Percentiles rank a stretch among this genome's conserved stretches.
Evolutionary conservation across 2,329 filamentous ascomycete genomes (phyloP).

Genomic region (Hypoxylon sp.): DNA sequence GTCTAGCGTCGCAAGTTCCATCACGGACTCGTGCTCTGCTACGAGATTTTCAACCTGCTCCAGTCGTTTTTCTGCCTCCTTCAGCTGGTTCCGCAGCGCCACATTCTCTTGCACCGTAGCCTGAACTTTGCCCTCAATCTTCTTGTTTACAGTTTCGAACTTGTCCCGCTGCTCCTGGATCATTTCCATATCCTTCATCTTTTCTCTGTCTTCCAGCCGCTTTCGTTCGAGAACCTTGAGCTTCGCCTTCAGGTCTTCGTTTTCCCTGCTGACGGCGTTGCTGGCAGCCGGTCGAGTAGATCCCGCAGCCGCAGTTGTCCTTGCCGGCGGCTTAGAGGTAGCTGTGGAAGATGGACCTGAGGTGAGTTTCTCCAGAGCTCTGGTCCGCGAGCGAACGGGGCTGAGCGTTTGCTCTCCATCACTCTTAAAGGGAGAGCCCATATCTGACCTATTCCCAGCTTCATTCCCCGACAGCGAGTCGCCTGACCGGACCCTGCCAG

Average conservation of each 20-base stretch:
- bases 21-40: slow-evolving; percentile 81
- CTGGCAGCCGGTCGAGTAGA: slow-evolving; percentile 53
- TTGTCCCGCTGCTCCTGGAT: slow-evolving; percentile 79
- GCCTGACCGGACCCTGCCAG: slow-evolving; percentile 55
- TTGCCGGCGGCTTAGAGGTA: slow-evolving; percentile 45
- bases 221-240: slow-evolving; percentile 88
- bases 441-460: slow-evolving; percentile 49
- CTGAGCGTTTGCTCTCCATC: slow-evolving; percentile 61
- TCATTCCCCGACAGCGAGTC: slow-evolving; percentile 56
- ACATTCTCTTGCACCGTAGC: slow-evolving; percentile 81
- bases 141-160: slow-evolving; percentile 86
- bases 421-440: slow-evolving; percentile 59
- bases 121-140: slow-evolving; percentile 88
- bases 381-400: slow-evolving; percentile 59
- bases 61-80: slow-evolving; percentile 75
- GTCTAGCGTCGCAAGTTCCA: slow-evolving; percentile 89
- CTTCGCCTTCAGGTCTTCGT: slow-evolving; percentile 90
- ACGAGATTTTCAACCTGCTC: slow-evolving; percentile 76
- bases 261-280: slow-evolving; percentile 67
- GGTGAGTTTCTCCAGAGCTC: slow-evolving; percentile 61
- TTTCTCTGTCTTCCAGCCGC: slow-evolving; percentile 82
- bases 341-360: slow-evolving; percentile 43
- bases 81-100: slow-evolving; percentile 78
- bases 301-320: slow-evolving; percentile 42
- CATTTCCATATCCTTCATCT: slow-evolving; percentile 79